Evolutionary conservation across 306 rosid genomes (phyloP).

Genomic region (Gynostemma pentaphyllum): DNA sequence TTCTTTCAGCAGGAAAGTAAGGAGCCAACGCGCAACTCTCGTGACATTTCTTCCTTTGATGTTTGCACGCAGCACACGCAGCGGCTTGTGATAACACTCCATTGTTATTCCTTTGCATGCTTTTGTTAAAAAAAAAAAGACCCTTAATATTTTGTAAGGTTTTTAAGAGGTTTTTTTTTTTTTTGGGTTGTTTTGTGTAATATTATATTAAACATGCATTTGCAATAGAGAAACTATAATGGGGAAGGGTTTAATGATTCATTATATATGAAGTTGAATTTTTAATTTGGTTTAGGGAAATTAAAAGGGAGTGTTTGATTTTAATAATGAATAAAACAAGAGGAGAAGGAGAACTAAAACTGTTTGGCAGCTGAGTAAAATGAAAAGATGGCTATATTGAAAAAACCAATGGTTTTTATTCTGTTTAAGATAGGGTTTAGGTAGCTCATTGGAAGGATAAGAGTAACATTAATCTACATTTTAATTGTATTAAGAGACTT

Average conservation of each 20-base stretch:
- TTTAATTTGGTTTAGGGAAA: conserved; percentile 14
- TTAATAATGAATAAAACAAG: conserved; percentile 24
- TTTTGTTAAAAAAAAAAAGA: background rate
- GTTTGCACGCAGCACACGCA: conserved; percentile 87
- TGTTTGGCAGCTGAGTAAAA: conserved; percentile 22
- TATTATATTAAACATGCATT: background rate
- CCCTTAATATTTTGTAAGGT: no score
- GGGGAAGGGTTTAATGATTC: background rate
- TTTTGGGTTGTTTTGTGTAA: background rate
- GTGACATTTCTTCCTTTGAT: conserved; percentile 69
- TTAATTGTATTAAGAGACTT: no score
- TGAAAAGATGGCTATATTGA: conserved; percentile 41
- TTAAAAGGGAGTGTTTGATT: conserved; percentile 24
- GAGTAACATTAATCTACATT: no score
- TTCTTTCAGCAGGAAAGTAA: conserved; percentile 48
- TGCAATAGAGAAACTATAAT: background rate
- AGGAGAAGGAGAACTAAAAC: conserved; percentile 7
- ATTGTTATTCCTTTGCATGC: conserved; percentile 42
- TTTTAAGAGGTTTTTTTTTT: no score
- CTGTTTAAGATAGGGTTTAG: conserved; percentile 33
- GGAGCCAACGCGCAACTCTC: conserved; percentile 50
- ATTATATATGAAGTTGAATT: conserved; percentile 10
- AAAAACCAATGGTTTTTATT: conserved; percentile 22
- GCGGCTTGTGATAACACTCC: conserved; percentile 21
- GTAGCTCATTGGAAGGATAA: conserved; percentile 35